Evolutionary conservation across 2,329 filamentous ascomycete genomes (phyloP), one percentile per base, ranked within the genome.

Genomic region (Monosporascus cannonballus): DNA sequence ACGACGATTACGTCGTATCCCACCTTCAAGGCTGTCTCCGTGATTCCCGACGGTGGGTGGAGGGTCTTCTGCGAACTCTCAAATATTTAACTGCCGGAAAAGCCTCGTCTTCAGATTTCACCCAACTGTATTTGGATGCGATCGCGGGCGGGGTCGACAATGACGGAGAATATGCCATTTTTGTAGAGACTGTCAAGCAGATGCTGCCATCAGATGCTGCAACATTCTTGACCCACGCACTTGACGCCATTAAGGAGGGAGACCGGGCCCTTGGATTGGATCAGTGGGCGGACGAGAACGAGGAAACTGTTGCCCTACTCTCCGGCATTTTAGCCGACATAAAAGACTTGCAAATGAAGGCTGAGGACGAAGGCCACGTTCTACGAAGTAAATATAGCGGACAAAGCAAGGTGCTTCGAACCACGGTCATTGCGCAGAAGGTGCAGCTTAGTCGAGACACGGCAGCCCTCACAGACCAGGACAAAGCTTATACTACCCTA

Each of bases 391-490:
- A 86, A 65, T 88, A 94, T 67, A 86, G 86, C 60, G 78, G 86
- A 11, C 85, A 86, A 57, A 81, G 80, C 69, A 85, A 83, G 58
- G 83, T 87, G 44, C 71, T 90, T 41, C 79, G 90, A 45, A 90
- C 89, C 1, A 93, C 89, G 0, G 83, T 93, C 34, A 83, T 93
- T 49, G 88, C 88, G 17, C 88, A 93, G 64, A 88, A 89, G 65
- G 88, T 94, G 18, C 85, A 91, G 63, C 76, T 94, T 41, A 90
- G 86, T 69, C 87, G 84, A 57, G 85, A 91, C 65, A 85, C 85
- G 59, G 84, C 87, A 1, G 76, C 80, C 3, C 76, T 93, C 27
- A 88, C 86, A 0, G 78, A 85, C 45, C 77, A 86, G 59, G 89
- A 93, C 69, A 83, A 81, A 57, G 77, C 79, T 5, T 90, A 90